A percentile compares a stretch with the other conserved stretches of the same genome.
These are phyloP conservation scores for Epicoccum nigrum DNA, from an alignment of 2,329 filamentous ascomycete genomes.

Conservation along the genomic window DNA sequence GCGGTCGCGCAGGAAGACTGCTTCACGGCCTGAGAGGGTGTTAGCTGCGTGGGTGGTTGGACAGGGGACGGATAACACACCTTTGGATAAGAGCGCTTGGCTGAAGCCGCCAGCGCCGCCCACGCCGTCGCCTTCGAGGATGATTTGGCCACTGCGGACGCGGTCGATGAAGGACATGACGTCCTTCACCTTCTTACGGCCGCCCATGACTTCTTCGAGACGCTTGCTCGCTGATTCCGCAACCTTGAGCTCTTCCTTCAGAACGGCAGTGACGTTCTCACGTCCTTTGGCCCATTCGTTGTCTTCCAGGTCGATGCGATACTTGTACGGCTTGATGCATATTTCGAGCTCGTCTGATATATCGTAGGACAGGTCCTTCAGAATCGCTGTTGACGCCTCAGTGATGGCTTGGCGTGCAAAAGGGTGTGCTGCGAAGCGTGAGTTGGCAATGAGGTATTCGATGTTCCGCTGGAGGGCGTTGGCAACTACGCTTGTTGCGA, in stretches of 20 bases:
- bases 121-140: slow-evolving; percentile 80
- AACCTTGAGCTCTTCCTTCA: slow-evolving; percentile 87
- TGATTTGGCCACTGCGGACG: slow-evolving; percentile 81
- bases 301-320: slow-evolving; percentile 92
- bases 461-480: slow-evolving; percentile 85
- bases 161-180: slow-evolving; percentile 92
- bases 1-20: slow-evolving; percentile 90
- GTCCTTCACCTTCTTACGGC: slow-evolving; percentile 83
- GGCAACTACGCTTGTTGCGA: slow-evolving; percentile 91
- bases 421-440: slow-evolving; percentile 87
- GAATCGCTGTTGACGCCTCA: slow-evolving; percentile 84
- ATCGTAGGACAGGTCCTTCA: slow-evolving; percentile 94
- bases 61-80: slow-evolving; percentile 57
- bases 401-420: slow-evolving; percentile 92
- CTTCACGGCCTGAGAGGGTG: slow-evolving; percentile 74
- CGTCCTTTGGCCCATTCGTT: slow-evolving; percentile 85
- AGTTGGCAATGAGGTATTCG: slow-evolving; percentile 76
- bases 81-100: slow-evolving; percentile 79
- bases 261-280: slow-evolving; percentile 77
- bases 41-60: neutral
- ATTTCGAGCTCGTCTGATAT: slow-evolving; percentile 98
- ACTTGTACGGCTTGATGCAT: slow-evolving; percentile 99
- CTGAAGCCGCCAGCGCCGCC: slow-evolving; percentile 95
- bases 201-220: slow-evolving; percentile 79
- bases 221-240: slow-evolving; percentile 79